Evolutionary conservation across 75 land plant genomes (phyloP).

Genomic region (Adiantum capillusveneris): DNA sequence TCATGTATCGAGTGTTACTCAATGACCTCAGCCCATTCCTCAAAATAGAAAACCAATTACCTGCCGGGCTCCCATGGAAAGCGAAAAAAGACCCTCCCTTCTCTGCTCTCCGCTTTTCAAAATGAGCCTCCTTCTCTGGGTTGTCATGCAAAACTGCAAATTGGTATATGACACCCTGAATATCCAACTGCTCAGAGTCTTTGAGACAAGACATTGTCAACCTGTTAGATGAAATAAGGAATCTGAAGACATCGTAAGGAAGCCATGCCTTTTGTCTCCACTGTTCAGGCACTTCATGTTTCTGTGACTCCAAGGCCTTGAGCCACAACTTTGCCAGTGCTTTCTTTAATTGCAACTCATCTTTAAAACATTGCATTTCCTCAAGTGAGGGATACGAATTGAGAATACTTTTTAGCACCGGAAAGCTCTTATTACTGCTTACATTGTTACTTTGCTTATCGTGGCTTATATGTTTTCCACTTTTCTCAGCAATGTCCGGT

Average conservation of each 20-base stretch:
- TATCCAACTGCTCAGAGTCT: not conserved
- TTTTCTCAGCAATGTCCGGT: not conserved
- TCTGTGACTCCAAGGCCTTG: not conserved
- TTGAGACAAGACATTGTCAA: slow-evolving; percentile 10
- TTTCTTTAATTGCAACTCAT: slow-evolving; percentile 8
- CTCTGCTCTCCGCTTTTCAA: slow-evolving; percentile 2
- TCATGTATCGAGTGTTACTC: too few relatives aligned
- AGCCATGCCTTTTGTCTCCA: slow-evolving; percentile 6
- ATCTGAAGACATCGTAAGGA: slow-evolving; percentile 24
- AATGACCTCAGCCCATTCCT: too few relatives aligned
- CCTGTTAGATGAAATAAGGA: slow-evolving; percentile 20
- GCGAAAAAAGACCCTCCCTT: slow-evolving; percentile 26
- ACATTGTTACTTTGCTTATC: not conserved
- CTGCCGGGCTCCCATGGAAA: slow-evolving; percentile 31
- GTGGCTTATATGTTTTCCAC: not conserved
- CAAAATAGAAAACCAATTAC: slow-evolving; percentile 36
- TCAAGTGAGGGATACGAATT: slow-evolving; percentile 10
- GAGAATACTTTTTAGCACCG: slow-evolving; percentile 6
- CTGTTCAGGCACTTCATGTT: not conserved
- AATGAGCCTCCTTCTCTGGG: slow-evolving; percentile 31
- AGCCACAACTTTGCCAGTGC: not conserved
- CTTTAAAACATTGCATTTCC: slow-evolving; percentile 9
- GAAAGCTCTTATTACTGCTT: slow-evolving; percentile 14
- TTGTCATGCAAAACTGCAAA: slow-evolving; percentile 32
- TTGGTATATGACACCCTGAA: slow-evolving; percentile 7